Conservation (phyloP, 306 rosid species). For the barrel medic (Medicago truncatula) region DNA sequence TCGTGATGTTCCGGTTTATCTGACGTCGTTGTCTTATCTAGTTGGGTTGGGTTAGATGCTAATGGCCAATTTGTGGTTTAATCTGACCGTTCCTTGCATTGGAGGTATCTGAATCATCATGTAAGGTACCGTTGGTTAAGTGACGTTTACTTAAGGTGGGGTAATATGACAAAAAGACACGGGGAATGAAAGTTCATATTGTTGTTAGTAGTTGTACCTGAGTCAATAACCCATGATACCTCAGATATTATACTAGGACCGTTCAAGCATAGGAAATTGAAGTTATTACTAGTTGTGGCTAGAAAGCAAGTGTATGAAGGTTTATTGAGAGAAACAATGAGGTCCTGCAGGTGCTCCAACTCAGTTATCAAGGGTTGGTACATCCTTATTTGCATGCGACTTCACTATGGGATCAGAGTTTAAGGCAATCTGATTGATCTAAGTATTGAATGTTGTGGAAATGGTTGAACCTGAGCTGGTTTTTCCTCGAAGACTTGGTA, state of each 20-base stretch:
- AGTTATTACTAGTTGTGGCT: neutral
- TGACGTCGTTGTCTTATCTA: neutral
- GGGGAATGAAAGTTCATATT: neutral
- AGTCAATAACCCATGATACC: neutral
- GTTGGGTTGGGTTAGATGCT: neutral
- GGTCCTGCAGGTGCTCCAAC: neutral
- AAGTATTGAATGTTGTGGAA: neutral
- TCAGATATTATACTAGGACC: slow-evolving; percentile 7
- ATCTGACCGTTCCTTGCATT: neutral
- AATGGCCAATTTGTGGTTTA: slow-evolving; percentile 2
- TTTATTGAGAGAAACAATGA: slow-evolving; percentile 6
- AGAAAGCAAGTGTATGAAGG: slow-evolving; percentile 1
- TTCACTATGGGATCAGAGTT: neutral
- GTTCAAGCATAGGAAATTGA: neutral
- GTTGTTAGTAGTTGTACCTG: neutral
- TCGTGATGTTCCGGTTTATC: neutral
- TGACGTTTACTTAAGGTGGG: neutral
- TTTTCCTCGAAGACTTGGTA: no score
- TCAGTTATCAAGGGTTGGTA: neutral
- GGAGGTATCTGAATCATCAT: neutral
- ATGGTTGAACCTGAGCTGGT: no score
- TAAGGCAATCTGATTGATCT: neutral
- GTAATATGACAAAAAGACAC: neutral
- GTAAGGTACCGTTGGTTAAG: neutral
- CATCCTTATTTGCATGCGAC: neutral